Evolutionary conservation across 2,329 filamentous ascomycete genomes (phyloP), one percentile per base, ranked within the genome.

Genomic region (Ophiostoma ulmi): DNA sequence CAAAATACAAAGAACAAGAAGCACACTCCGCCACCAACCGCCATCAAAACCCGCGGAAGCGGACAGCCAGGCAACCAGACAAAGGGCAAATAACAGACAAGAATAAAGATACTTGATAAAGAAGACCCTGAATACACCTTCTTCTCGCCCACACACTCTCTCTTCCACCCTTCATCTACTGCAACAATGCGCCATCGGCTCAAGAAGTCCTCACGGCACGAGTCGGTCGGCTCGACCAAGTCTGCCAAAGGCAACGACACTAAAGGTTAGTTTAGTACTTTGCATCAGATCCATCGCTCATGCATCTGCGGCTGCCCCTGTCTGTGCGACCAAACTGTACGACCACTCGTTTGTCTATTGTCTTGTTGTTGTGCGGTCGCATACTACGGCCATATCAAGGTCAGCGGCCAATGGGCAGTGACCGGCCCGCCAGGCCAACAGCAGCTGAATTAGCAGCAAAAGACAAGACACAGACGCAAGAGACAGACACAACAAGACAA

Each of bases 121-220:
- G n/a, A 64, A 17, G n/a, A 65, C 63, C 3, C 20, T 10, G 38
- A 65, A 35, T 22, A 13, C 14, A 14, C 58, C 3, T n/a, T 7
- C 5, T 38, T n/a, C 58, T 48, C 31, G 31, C 31, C 58, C 5
- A 63, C 14, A 26, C 52, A 13, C 52, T 55, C 20, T 7, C 8
- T 3, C n/a, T 1, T 11, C 20, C 1, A 36, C 31, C 31, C 31
- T 31, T 31, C 31, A 31, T 31, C 26, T 1, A 20, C 58, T 20
- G 36, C 67, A 8, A 70, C 44, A 66, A 74, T 74, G 73, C 73
- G 73, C 68, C 72, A 73, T 70, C 31, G 72, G 22, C 63, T 73
- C 10, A 64, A 41, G 20, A 74, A 72, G 66, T 73, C 72, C 5
- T 69, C 67, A 20, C 71, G 69, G 44, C 64, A 69, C 26, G 38